These are phyloP conservation scores for Acanthamoeba triangularis DNA, from an alignment of 208 protist genomes.

Conservation along the genomic window DNA sequence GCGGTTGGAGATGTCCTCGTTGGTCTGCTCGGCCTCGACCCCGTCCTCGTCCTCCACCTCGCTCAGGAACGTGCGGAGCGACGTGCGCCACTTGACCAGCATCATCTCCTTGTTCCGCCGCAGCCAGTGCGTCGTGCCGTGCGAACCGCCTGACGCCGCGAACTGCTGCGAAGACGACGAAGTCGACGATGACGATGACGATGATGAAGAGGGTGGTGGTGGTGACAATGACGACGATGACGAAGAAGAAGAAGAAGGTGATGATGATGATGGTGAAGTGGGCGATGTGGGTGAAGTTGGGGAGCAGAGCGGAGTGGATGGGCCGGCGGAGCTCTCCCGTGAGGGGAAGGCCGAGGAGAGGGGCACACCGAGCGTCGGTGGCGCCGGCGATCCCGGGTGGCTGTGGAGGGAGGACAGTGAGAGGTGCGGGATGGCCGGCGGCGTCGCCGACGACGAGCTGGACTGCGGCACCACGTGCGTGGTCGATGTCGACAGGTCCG, in stretches of 20 bases:
- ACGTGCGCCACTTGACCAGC: constrained; percentile 24
- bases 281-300: neutral
- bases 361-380: neutral
- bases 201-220: neutral
- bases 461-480: constrained; percentile 81
- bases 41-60: constrained; percentile 8
- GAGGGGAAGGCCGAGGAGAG: neutral
- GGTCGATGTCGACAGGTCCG: constrained; percentile 81
- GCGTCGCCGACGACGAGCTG: neutral
- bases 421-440: neutral
- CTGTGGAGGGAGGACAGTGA: neutral
- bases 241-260: neutral
- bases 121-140: neutral
- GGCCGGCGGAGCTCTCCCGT: neutral
- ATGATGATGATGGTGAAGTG: neutral
- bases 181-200: neutral
- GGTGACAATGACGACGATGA: neutral
- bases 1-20: constrained; percentile 19
- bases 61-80: constrained; percentile 14
- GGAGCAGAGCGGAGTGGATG: neutral
- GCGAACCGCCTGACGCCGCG: too few species aligned
- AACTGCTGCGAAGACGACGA: neutral
- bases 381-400: neutral
- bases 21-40: neutral
- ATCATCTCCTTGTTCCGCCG: neutral